Evolutionary conservation across 768 basidiomycete species (phyloP), one percentile per base, ranked within the genome.

Genomic region (Candolleomyces efflorescens): DNA sequence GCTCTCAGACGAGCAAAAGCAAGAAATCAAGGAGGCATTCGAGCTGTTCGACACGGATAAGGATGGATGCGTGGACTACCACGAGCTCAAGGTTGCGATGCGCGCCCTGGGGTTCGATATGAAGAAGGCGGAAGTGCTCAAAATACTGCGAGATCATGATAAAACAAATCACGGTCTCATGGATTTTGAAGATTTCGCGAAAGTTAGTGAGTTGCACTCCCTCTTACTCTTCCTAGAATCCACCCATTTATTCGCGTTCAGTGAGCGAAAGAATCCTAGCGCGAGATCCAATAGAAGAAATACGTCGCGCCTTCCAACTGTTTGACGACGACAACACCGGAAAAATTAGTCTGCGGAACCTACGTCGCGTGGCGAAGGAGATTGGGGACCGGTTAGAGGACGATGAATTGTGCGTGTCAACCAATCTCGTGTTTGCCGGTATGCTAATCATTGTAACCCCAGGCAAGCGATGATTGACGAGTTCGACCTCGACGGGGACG

Each of bases 401-500:
- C 63, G 95, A 98, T 58, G 97, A 98, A 68, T 77, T 98, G 95
- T 98, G 71, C 71, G 94, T 86, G 18, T 22, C 49, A 60, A 23
- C 45, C 58, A 43, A 36, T 49, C 5, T 24, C 20, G 32, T 24
- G 38, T 15, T 39, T 27, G 26, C 18, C 18, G 46, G 11, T 47
- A 26, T 41, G 37, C 12, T 36, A 41, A 17, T 53, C n/a, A 53
- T 52, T 20, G 43, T 27, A 27, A 53, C 38, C 46, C 24, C 63
- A 98, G 96, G 63, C 94, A 98, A 85, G 97, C 97, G 22, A 99
- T 99, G 97, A 99, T 99, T 68, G 97, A 99, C 66, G 97, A 99
- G 74, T 99, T 99, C 68, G 97, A 99, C 72, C 84, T 99, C 23
- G 97, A 99, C 75, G 89, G 94, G 70, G 97, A 99, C 63, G 94